A percentile compares a stretch with the other conserved stretches of the same genome.
Conservation (phyloP, 768 basidiomycete genomes). For the Phaffia tasmanica region DNA sequence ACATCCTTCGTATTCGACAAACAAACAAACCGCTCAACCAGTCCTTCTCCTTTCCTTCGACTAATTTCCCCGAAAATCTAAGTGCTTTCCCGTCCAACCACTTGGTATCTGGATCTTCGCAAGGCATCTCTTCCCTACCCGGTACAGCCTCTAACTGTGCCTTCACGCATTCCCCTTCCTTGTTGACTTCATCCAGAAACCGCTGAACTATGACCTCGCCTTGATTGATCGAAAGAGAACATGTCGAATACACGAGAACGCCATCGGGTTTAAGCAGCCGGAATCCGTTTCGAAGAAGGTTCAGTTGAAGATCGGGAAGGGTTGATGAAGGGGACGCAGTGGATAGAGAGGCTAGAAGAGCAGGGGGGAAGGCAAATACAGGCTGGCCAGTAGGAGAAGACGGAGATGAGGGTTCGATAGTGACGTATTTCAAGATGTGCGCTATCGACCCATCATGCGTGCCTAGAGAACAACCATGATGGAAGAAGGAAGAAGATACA, state of each 20-base stretch:
- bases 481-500: too few relatives aligned
- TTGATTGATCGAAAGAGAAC: slow-evolving; percentile 89
- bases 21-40: slow-evolving; percentile 25
- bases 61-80: slow-evolving; percentile 14
- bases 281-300: slow-evolving; percentile 21
- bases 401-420: too few relatives aligned
- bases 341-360: slow-evolving; percentile 6
- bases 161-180: background rate
- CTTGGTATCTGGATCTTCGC: slow-evolving; percentile 1
- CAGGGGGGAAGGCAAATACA: background rate
- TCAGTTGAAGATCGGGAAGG: slow-evolving; percentile 18
- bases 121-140: slow-evolving; percentile 19
- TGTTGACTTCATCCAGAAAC: slow-evolving; percentile 18
- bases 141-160: slow-evolving; percentile 17
- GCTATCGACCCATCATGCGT: too few relatives aligned
- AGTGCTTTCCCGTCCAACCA: slow-evolving; percentile 16
- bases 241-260: slow-evolving; percentile 95
- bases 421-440: too few relatives aligned
- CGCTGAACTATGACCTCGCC: slow-evolving; percentile 79
- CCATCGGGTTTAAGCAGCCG: slow-evolving; percentile 64
- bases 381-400: background rate
- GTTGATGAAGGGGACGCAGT: background rate
- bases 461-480: too few relatives aligned
- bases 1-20: slow-evolving; percentile 14
- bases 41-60: slow-evolving; percentile 22